Evolutionary conservation across 495 filamentous ascomycete genomes (phyloP), one percentile per base, ranked within the genome.

Genomic region (Parachaetomium inaequale): DNA sequence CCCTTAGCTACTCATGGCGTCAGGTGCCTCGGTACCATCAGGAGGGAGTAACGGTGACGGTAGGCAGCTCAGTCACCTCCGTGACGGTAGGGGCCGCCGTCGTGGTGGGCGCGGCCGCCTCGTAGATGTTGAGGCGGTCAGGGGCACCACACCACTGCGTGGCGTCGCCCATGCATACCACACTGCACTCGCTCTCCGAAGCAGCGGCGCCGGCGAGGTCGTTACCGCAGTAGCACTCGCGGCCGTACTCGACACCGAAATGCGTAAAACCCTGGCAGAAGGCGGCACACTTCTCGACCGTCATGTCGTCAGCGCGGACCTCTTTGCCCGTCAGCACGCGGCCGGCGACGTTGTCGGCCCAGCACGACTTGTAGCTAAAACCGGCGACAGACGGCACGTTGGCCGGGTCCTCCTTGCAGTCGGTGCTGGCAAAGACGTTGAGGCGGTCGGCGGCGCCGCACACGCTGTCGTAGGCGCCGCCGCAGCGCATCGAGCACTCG

Each of bases 321-420:
- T 34, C 51, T 19, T 40, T 55, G 32, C 62, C 62, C 25, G 45
- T 61, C 14, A 73, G 69, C 21, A 67, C 64, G 25, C 69, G 68
- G 32, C 43, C 47, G 19, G 49, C 58, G 38, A 58, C 59, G 12
- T 63, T 63, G 61, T 79, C 77, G 28, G 62, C 73, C 58, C 67
- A 76, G 67, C 77, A 79, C 7, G 74, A 74, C 40, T 68, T 54
- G 47, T 62, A 73, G 17, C 23, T 36, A 51, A 71, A 78, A n/a
- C 58, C 58, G n/a, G 68, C 68, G 31, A 75, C 65, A 14, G 67
- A 63, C n/a, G 55, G 54, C 15, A 67, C 64, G 51, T 74, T 69
- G 10, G 59, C 66, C 15, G 57, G 62, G 26, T 34, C 55, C 1
- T 31, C 53, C 17, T 46, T 28, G 61, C 58, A 42, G 50, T 59